These are phyloP conservation scores for Hanseniaspora vineae DNA, from an alignment of 805 yeast species.

Conservation along the genomic window DNA sequence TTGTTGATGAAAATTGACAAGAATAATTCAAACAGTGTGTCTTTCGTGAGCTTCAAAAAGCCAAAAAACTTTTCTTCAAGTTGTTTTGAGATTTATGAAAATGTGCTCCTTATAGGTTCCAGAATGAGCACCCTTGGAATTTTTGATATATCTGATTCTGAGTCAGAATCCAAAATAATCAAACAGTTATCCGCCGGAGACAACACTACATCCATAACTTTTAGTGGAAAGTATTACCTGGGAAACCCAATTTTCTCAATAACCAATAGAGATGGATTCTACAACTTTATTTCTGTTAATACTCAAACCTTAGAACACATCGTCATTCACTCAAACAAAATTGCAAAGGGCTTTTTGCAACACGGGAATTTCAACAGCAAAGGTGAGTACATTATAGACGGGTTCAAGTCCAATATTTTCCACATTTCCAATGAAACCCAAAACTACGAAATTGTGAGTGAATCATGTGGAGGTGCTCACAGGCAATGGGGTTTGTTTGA, in stretches of 20 bases:
- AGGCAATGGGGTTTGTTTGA: slow-evolving; percentile 57
- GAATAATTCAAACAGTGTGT: slow-evolving; percentile 15
- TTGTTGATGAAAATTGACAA: slow-evolving; percentile 27
- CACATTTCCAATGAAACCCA: slow-evolving; percentile 72
- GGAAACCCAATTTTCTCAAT: slow-evolving; percentile 25
- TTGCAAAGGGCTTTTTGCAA: slow-evolving; percentile 70
- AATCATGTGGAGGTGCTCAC: slow-evolving; percentile 84
- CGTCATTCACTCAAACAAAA: slow-evolving; percentile 42
- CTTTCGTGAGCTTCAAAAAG: slow-evolving; percentile 21
- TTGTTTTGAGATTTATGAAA: slow-evolving; percentile 32
- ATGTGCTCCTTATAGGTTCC: slow-evolving; percentile 51
- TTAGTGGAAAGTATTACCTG: slow-evolving; percentile 17
- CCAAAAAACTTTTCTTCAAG: slow-evolving; percentile 46
- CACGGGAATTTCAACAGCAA: slow-evolving; percentile 40
- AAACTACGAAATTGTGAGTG: slow-evolving; percentile 56
- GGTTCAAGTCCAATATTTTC: slow-evolving; percentile 71
- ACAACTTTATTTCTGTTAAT: slow-evolving; percentile 28
- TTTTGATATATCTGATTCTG: slow-evolving; percentile 19
- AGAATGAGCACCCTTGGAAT: slow-evolving; percentile 54
- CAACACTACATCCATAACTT: slow-evolving; percentile 44
- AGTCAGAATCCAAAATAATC: slow-evolving; percentile 14
- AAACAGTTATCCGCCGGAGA: slow-evolving; percentile 52
- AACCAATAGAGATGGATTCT: slow-evolving; percentile 58
- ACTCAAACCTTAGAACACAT: slow-evolving; percentile 12
- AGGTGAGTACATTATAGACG: slow-evolving; percentile 50